A percentile compares a stretch with the other conserved stretches of the same genome.
Evolutionary conservation across 1,284 basidiomycete genomes (phyloP).

Genomic region (Apiotrichum laibachii): DNA sequence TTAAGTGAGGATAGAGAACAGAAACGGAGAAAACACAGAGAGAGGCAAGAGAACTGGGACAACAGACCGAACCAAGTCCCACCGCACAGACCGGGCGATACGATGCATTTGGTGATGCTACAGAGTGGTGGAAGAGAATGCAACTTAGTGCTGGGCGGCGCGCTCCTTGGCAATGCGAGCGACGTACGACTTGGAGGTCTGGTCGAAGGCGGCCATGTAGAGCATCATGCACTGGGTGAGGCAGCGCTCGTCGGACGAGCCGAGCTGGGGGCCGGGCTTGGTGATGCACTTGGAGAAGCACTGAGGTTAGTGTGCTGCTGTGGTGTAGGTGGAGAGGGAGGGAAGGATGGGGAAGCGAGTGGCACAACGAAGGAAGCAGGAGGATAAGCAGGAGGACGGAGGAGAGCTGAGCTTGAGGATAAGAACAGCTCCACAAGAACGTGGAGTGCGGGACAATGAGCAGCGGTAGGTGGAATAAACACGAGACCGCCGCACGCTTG

Average conservation of each 20-base stretch:
- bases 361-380: background rate
- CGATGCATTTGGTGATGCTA: too few relatives aligned
- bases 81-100: too few relatives aligned
- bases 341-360: background rate
- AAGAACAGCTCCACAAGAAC: background rate
- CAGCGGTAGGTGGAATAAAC: too few relatives aligned
- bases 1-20: too few relatives aligned
- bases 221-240: slow-evolving; percentile 50
- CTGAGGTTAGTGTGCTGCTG: slow-evolving; percentile 23
- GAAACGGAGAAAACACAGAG: too few relatives aligned
- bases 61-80: too few relatives aligned
- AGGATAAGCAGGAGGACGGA: background rate
- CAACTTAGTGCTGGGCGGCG: slow-evolving; percentile 7
- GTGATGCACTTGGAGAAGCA: slow-evolving; percentile 51
- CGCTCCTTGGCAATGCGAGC: slow-evolving; percentile 46
- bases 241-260: slow-evolving; percentile 48
- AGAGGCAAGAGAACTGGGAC: too few relatives aligned
- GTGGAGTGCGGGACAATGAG: too few relatives aligned
- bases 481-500: too few relatives aligned
- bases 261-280: slow-evolving; percentile 41
- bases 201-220: slow-evolving; percentile 52
- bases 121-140: background rate
- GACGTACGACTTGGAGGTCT: slow-evolving; percentile 49
- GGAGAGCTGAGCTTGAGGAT: background rate
- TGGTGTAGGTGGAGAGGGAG: background rate